These are phyloP conservation scores for Stachybotrys chartarum DNA, from an alignment of 2,329 filamentous ascomycete genomes.

Conservation along the genomic window DNA sequence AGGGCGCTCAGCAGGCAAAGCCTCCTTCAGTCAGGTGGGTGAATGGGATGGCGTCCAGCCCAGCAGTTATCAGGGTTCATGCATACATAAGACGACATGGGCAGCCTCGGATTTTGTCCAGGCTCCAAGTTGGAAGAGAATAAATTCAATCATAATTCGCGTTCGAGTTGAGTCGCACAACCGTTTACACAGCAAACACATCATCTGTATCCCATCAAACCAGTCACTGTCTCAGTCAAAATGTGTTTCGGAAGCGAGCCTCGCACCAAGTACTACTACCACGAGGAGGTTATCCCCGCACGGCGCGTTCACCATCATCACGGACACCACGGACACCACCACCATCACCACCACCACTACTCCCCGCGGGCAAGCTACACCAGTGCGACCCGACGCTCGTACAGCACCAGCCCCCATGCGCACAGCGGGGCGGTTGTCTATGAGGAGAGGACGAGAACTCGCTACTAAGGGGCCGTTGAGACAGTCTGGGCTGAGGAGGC, in stretches of 20 bases:
- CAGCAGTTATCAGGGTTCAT: no score
- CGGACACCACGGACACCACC: constrained; percentile 22
- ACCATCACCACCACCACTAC: constrained; percentile 23
- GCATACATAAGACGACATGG: no score
- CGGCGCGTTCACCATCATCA: constrained; percentile 27
- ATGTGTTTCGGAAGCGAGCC: constrained; percentile 45
- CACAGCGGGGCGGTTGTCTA: constrained; percentile 34
- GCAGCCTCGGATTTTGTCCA: no score
- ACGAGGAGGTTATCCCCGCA: constrained; percentile 44
- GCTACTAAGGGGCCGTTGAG: constrained; percentile 11
- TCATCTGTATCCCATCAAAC: neutral
- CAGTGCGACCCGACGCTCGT: constrained; percentile 27
- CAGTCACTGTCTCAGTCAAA: constrained; percentile 10
- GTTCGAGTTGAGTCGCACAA: no score
- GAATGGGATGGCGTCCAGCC: no score
- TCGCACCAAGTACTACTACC: constrained; percentile 45
- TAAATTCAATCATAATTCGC: no score
- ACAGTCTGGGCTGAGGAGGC: neutral
- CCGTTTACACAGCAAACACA: neutral
- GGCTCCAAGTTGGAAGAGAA: no score
- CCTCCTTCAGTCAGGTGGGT: neutral
- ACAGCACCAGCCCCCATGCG: constrained; percentile 33
- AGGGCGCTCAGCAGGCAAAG: neutral
- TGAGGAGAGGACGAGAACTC: constrained; percentile 27
- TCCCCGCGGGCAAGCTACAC: constrained; percentile 37